A percentile compares a stretch with the other conserved stretches of the same genome.
phyloP scores from a whole-genome alignment of 2,329 filamentous ascomycete genomes.

The Arachnomyces sp. region DNA sequence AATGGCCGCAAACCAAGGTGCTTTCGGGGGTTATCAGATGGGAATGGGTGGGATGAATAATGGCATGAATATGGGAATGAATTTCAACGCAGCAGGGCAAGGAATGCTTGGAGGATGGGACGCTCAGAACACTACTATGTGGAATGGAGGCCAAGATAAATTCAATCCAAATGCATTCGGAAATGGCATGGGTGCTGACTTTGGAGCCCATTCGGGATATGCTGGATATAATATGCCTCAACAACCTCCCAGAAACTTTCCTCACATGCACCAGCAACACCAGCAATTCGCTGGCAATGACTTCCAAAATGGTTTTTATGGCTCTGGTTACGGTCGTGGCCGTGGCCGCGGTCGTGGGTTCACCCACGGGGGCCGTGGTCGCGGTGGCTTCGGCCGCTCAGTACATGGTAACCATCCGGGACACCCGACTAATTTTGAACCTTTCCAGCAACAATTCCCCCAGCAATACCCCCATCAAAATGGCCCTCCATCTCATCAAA shows the following conservation, averaged over 20 bases:
- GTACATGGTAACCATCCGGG: slow-evolving; percentile 27
- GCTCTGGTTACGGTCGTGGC: slow-evolving; percentile 60
- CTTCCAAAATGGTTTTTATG: slow-evolving; percentile 69
- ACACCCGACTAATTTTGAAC: slow-evolving; percentile 26
- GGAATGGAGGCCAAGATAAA: slow-evolving; percentile 58
- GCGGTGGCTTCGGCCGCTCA: slow-evolving; percentile 31
- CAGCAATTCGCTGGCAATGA: slow-evolving; percentile 51
- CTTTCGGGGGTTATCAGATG: slow-evolving; percentile 52
- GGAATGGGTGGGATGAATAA: slow-evolving; percentile 75
- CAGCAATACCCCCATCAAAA: slow-evolving; percentile 19
- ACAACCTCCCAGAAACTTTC: slow-evolving; percentile 76
- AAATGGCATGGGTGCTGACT: slow-evolving; percentile 72
- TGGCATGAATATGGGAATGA: slow-evolving; percentile 70
- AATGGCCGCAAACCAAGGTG: slow-evolving; percentile 41
- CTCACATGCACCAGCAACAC: slow-evolving; percentile 47
- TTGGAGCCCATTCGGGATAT: slow-evolving; percentile 65
- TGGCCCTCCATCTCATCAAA: slow-evolving; percentile 8
- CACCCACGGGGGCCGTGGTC: slow-evolving; percentile 36
- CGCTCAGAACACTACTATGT: slow-evolving; percentile 46
- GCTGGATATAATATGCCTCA: slow-evolving; percentile 62
- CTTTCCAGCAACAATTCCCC: slow-evolving; percentile 24
- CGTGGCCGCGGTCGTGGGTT: slow-evolving; percentile 57
- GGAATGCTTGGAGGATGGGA: slow-evolving; percentile 73
- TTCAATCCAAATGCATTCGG: slow-evolving; percentile 72
- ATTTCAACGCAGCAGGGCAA: slow-evolving; percentile 41